Percentiles rank a stretch among this genome's conserved stretches.
Conservation (phyloP, 768 basidiomycete species). For the Russula brevipes region DNA sequence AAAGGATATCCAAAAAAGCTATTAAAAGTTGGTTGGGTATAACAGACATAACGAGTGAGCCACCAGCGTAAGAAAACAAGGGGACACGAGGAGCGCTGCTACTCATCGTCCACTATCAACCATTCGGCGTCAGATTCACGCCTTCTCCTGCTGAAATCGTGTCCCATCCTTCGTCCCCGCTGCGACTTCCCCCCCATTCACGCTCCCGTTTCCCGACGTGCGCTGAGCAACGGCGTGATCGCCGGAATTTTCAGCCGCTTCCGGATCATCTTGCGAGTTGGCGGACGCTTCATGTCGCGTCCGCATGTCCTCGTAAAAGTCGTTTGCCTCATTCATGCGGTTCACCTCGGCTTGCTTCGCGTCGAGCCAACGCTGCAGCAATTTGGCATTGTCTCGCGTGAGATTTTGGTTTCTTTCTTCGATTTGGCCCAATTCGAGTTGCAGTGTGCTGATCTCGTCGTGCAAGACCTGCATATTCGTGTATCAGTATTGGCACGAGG, state of each 20-base stretch:
- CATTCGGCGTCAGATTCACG: slow-evolving; percentile 89
- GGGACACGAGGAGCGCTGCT: slow-evolving; percentile 15
- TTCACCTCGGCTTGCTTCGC: slow-evolving; percentile 90
- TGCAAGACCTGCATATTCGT: slow-evolving; percentile 64
- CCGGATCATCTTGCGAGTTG: slow-evolving; percentile 49
- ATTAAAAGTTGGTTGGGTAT: slow-evolving; percentile 11
- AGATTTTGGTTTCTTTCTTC: slow-evolving; percentile 84
- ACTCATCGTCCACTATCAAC: slow-evolving; percentile 57
- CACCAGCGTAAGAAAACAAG: slow-evolving; percentile 16
- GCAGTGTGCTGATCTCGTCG: slow-evolving; percentile 90
- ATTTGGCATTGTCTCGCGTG: slow-evolving; percentile 87
- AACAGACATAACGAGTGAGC: background rate
- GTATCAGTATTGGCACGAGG: background rate
- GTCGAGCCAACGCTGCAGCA: slow-evolving; percentile 95
- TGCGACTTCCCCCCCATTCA: slow-evolving; percentile 42
- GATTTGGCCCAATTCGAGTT: slow-evolving; percentile 86
- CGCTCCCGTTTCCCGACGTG: slow-evolving; percentile 69
- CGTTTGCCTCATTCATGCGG: slow-evolving; percentile 90
- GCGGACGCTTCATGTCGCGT: slow-evolving; percentile 60
- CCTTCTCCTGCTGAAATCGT: slow-evolving; percentile 61
- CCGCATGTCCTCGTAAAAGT: slow-evolving; percentile 85
- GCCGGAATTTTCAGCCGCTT: slow-evolving; percentile 24
- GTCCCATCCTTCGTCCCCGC: slow-evolving; percentile 66
- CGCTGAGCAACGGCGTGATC: slow-evolving; percentile 30
- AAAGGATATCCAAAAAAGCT: slow-evolving; percentile 1